These are phyloP conservation scores for Fomitopsis palustris DNA, from an alignment of 1,284 basidiomycete genomes.

Conservation along the genomic window DNA sequence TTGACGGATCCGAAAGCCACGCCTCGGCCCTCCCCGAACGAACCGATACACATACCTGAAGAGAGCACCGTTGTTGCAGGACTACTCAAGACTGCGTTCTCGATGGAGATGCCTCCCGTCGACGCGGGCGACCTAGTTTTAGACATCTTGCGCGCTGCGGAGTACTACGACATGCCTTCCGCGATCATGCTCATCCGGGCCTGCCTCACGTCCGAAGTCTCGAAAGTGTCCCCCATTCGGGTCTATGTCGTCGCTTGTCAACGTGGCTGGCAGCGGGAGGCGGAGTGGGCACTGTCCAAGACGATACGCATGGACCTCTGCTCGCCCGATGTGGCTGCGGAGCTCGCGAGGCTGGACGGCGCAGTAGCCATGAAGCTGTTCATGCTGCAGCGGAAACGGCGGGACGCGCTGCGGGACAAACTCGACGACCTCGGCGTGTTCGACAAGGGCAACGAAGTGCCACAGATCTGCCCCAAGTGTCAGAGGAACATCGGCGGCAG, in stretches of 20 bases:
- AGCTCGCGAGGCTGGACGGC: conserved; percentile 16
- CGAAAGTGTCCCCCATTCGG: conserved; percentile 42
- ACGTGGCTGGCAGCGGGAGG: conserved; percentile 52
- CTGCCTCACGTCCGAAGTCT: conserved; percentile 40
- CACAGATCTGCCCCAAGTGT: not conserved
- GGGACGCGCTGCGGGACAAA: conserved; percentile 14
- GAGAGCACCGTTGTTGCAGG: conserved; percentile 43
- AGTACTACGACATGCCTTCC: conserved; percentile 65
- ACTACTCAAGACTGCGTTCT: conserved; percentile 53
- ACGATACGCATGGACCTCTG: conserved; percentile 39
- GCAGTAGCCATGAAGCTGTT: conserved; percentile 16
- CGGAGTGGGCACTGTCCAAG: conserved; percentile 42
- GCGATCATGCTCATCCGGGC: conserved; percentile 49
- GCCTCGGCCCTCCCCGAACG: conserved; percentile 17
- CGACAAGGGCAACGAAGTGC: not conserved
- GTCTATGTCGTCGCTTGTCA: conserved; percentile 52
- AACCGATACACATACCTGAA: conserved; percentile 51
- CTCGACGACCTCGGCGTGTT: conserved; percentile 13
- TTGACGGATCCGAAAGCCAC: conserved; percentile 45
- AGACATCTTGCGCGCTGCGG: conserved; percentile 48
- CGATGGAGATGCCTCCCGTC: conserved; percentile 45
- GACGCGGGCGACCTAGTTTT: conserved; percentile 46
- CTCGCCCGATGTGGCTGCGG: conserved; percentile 25
- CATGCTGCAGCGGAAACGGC: conserved; percentile 18
- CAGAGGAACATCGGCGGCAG: conserved; percentile 9